Conservation (phyloP, 371 early-diverging fungal species). For the Actinomortierella wolfii region DNA sequence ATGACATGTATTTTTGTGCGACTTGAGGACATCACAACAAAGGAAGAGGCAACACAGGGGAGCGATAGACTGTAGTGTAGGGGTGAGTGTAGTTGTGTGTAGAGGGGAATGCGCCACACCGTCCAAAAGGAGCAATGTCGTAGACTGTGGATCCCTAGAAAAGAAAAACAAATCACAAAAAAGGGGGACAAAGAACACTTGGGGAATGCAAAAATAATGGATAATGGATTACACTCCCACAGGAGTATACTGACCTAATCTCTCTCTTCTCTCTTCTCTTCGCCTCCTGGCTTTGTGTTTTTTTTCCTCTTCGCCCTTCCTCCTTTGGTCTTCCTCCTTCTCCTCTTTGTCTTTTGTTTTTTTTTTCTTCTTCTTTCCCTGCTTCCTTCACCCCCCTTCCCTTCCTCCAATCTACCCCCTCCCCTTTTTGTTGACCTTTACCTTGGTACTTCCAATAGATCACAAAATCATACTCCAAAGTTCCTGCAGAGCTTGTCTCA, state of each 20-base stretch:
- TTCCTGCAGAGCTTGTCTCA: conserved; percentile 41
- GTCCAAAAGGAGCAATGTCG: too few relatives aligned
- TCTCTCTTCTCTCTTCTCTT: neutral
- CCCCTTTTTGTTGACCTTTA: neutral
- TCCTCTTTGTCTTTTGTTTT: neutral
- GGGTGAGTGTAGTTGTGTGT: too few relatives aligned
- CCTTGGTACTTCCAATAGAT: conserved; percentile 13
- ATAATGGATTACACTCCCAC: too few relatives aligned
- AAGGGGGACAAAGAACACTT: too few relatives aligned
- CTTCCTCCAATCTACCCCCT: neutral
- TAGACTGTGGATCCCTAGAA: too few relatives aligned
- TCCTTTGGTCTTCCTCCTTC: neutral
- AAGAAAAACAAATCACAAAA: too few relatives aligned
- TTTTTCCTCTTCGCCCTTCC: neutral
- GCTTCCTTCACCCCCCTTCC: neutral
- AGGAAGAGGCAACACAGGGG: too few relatives aligned
- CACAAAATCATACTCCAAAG: conserved; percentile 45
- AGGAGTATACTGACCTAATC: neutral
- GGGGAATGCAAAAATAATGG: too few relatives aligned
- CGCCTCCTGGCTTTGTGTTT: neutral
- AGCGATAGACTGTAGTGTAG: too few relatives aligned
- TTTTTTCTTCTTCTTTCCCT: neutral
- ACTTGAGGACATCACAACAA: too few relatives aligned
- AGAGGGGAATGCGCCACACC: too few relatives aligned
- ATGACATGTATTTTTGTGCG: too few relatives aligned